A percentile compares a stretch with the other conserved stretches of the same genome.
These are phyloP conservation scores for Trametopsis cervina DNA, from an alignment of 768 basidiomycete species.

Conservation along the genomic window DNA sequence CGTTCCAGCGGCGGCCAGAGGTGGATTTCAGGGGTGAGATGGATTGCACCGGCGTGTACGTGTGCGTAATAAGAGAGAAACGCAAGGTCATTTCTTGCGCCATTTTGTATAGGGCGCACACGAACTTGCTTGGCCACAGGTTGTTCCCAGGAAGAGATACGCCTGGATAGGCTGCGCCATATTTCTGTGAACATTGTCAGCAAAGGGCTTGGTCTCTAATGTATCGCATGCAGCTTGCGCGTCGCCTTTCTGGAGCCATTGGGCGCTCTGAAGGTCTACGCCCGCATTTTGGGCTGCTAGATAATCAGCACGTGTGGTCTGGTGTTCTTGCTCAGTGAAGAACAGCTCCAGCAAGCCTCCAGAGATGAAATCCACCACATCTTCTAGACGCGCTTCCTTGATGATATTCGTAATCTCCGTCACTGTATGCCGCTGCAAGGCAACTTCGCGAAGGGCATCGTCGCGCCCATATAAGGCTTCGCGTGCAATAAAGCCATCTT, in stretches of 20 bases:
- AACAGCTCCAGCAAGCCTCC: conserved; percentile 48
- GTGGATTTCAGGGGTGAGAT: conserved; percentile 23
- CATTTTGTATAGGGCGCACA: conserved; percentile 52
- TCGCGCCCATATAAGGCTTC: conserved; percentile 36
- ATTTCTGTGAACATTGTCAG: conserved; percentile 20
- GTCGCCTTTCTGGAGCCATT: conserved; percentile 41
- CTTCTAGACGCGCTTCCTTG: conserved; percentile 32
- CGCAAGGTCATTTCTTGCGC: conserved; percentile 26
- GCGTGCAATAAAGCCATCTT: conserved; percentile 37
- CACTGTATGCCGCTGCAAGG: conserved; percentile 53
- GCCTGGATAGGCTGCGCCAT: conserved; percentile 46
- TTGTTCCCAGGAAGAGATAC: conserved; percentile 51
- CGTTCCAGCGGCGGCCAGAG: conserved; percentile 37
- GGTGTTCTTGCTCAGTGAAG: conserved; percentile 38
- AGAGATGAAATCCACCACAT: conserved; percentile 54
- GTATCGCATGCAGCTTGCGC: conserved; percentile 31
- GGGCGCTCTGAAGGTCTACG: conserved; percentile 34
- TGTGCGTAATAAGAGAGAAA: conserved; percentile 53
- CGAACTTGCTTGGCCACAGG: conserved; percentile 78
- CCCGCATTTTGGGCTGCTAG: conserved; percentile 49
- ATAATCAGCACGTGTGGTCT: conserved; percentile 35
- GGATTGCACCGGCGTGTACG: conserved; percentile 59
- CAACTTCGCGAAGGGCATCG: conserved; percentile 47
- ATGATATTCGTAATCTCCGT: conserved; percentile 43
- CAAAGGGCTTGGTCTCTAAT: background rate